Evolutionary conservation across 164 flowering plant genomes (phyloP), one percentile per base, ranked within the genome.

Genomic region (Hamamelis virginiana): DNA sequence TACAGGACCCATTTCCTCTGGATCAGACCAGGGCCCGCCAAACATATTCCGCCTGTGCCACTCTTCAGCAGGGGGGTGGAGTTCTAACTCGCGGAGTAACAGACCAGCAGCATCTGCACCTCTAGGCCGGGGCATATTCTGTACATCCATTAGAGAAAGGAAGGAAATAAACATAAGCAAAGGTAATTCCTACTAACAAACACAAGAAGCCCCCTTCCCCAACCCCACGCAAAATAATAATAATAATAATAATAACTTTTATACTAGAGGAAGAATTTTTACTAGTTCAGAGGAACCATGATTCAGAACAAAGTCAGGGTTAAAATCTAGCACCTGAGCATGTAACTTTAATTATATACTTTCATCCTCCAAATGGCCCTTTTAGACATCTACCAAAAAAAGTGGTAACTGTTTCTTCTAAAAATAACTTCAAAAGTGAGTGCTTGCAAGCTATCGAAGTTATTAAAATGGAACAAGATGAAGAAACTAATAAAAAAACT

Each of bases 91-190:
- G 46, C 99, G 94, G 15, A 96, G 92, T 61, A 96, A 84, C 74
- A 96, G 76, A 56, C 99, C 99, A 69, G 99, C 99, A 68, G 99
- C 99, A 86, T 96, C 99, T 61, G 99, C 99, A 72, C 99, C 99
- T 83, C 98, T 91, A 46, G 99, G 99, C 51, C 99, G 87, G 53
- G 99, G 99, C 98, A 96, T 92, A 75, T 93, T 89, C 99, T 96
- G 83, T 27, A 44, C 14, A 55, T 44, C 38, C 38, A 67, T 9
- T 1, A 52, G 61, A 59, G 11, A 45, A 69, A 63, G 9, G 67
- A 44, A 38, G 21, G 47, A 55, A 38, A 18, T 23, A 61, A 26
- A 61, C 25, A 64, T 27, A 12, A 25, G n/a, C 44, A 25, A 0
- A 18, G 0, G 8, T 28, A 28, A 4, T 16, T 11, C 9, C 11